Percentiles rank a stretch among this genome's conserved stretches.
phyloP scores from a whole-genome alignment of 1,139 yeast species.

The Debaryomycetaceae sp. region DNA sequence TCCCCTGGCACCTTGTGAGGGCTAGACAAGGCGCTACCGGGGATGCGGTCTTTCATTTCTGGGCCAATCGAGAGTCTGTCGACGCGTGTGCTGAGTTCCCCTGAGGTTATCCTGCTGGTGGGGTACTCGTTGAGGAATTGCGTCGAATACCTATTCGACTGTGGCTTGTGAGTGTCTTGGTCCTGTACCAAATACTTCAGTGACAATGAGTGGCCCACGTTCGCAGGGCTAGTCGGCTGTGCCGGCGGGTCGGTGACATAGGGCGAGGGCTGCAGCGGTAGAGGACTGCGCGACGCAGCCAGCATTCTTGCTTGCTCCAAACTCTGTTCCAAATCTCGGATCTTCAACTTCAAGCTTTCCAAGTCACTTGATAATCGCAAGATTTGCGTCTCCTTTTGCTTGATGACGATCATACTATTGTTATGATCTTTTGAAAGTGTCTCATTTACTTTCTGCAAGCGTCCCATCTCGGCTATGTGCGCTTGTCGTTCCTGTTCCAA shows the following conservation, averaged over 20 bases:
- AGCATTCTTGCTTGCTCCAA: too few species aligned
- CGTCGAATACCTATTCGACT: constrained; percentile 5
- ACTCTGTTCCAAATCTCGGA: constrained; percentile 49
- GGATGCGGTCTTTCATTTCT: constrained; percentile 20
- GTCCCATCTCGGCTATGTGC: constrained; percentile 3
- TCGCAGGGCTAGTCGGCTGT: too few species aligned
- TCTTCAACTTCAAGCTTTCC: constrained; percentile 48
- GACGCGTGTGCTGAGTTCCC: constrained; percentile 43
- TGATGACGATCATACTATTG: constrained; percentile 45
- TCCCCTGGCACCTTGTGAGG: constrained; percentile 16
- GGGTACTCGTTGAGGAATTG: constrained; percentile 3
- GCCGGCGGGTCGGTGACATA: too few species aligned
- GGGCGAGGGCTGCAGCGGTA: too few species aligned
- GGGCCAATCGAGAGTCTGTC: constrained; percentile 43
- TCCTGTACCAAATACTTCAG: not conserved
- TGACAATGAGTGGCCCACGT: too few species aligned
- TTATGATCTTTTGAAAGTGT: constrained; percentile 47
- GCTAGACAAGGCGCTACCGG: constrained; percentile 15
- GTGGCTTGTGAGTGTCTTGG: too few species aligned
- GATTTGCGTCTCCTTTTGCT: constrained; percentile 66
- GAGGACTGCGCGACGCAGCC: too few species aligned
- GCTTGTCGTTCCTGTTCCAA: constrained; percentile 12
- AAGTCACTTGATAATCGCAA: constrained; percentile 56
- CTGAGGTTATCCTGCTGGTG: constrained; percentile 23
- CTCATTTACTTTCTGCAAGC: constrained; percentile 17